Conservation (phyloP, 1,284 basidiomycete genomes). For the Lignosus rhinocerotis region DNA sequence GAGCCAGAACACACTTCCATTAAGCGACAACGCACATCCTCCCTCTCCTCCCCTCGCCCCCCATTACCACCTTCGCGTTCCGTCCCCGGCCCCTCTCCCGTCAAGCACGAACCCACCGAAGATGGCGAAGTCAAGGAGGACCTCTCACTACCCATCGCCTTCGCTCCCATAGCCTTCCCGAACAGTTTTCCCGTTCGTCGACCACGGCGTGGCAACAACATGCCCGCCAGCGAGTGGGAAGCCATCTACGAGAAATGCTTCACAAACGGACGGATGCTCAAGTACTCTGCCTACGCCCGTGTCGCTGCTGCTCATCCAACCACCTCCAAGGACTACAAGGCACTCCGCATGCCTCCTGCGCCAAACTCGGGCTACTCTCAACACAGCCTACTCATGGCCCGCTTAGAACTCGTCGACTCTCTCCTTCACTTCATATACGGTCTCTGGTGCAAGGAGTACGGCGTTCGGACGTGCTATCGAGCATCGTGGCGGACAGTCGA, state of each 20-base stretch:
- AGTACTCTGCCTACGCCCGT: slow-evolving; percentile 74
- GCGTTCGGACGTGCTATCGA: slow-evolving; percentile 47
- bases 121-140: slow-evolving; percentile 40
- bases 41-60: slow-evolving; percentile 39
- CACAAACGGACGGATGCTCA: slow-evolving; percentile 61
- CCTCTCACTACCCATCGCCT: slow-evolving; percentile 27
- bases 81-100: slow-evolving; percentile 21
- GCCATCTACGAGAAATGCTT: slow-evolving; percentile 64
- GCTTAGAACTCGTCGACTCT: slow-evolving; percentile 73
- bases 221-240: slow-evolving; percentile 36
- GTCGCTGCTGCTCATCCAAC: slow-evolving; percentile 71
- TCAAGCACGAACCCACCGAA: slow-evolving; percentile 34
- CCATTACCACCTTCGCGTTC: slow-evolving; percentile 31
- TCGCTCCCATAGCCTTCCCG: slow-evolving; percentile 28
- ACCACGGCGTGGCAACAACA: slow-evolving; percentile 57
- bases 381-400: slow-evolving; percentile 66
- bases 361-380: slow-evolving; percentile 68
- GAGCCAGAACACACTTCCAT: slow-evolving; percentile 39
- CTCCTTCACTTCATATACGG: slow-evolving; percentile 74
- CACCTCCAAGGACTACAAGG: slow-evolving; percentile 60
- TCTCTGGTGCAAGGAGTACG: slow-evolving; percentile 68
- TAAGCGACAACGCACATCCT: slow-evolving; percentile 58
- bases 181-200: slow-evolving; percentile 61
- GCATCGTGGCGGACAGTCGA: slow-evolving; percentile 65
- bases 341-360: slow-evolving; percentile 60